phyloP scores from a whole-genome alignment of 192 early-diverging fungal species.

The Umbelopsis sp. region DNA sequence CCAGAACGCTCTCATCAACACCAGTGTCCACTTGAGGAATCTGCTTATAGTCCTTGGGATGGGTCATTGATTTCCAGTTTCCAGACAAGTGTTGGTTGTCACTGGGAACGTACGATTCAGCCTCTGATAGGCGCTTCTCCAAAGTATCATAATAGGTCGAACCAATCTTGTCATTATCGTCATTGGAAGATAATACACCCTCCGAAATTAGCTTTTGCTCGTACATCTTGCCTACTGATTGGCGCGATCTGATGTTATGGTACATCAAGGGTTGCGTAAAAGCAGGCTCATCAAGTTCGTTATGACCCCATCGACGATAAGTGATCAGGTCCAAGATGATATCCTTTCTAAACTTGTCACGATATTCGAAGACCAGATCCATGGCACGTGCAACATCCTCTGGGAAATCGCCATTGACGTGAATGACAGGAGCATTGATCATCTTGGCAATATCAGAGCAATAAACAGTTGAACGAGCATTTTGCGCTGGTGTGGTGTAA shows the following conservation, averaged over 20 bases:
- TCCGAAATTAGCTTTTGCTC: slow-evolving; percentile 75
- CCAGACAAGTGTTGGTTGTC: slow-evolving; percentile 64
- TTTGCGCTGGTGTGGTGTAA: slow-evolving; percentile 96
- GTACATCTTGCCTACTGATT: slow-evolving; percentile 84
- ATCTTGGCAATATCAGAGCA: slow-evolving; percentile 96
- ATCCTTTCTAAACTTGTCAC: slow-evolving; percentile 93
- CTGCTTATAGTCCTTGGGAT: slow-evolving; percentile 45
- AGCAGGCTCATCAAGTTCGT: slow-evolving; percentile 96
- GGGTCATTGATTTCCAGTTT: slow-evolving; percentile 80
- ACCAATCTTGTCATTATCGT: slow-evolving; percentile 58
- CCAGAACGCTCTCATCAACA: slow-evolving; percentile 63
- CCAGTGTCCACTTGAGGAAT: slow-evolving; percentile 50
- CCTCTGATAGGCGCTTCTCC: slow-evolving; percentile 60
- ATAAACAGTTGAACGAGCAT: slow-evolving; percentile 90
- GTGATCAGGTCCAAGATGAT: slow-evolving; percentile 93
- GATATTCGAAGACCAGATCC: slow-evolving; percentile 85
- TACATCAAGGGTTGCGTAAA: slow-evolving; percentile 98
- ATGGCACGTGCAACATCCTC: slow-evolving; percentile 91
- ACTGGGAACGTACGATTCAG: slow-evolving; percentile 61
- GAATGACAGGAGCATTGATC: slow-evolving; percentile 93
- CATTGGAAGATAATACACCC: slow-evolving; percentile 41
- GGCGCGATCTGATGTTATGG: slow-evolving; percentile 83
- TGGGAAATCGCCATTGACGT: slow-evolving; percentile 95
- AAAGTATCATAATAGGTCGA: slow-evolving; percentile 61
- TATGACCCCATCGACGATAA: slow-evolving; percentile 97